Conservation (phyloP, 306 rosid species). For the Vigna hirtella region DNA sequence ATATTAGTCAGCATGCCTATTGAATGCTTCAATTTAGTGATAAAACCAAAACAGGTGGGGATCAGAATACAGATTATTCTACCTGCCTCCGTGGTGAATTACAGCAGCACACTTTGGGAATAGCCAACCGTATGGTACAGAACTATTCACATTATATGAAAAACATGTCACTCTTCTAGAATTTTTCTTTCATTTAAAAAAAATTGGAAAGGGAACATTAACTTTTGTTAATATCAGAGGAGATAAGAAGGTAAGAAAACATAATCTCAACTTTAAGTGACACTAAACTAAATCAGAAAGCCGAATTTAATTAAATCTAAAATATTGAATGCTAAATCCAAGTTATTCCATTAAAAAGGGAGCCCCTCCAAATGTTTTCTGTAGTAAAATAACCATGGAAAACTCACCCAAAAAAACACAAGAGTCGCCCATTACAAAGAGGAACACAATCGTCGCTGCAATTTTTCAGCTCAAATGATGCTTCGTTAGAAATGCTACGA, state of each 20-base stretch:
- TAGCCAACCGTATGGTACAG: slow-evolving; percentile 76
- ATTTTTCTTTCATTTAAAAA: slow-evolving; percentile 33
- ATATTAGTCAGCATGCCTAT: slow-evolving; percentile 31
- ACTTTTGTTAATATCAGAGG: neutral
- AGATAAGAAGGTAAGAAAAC: slow-evolving; percentile 7
- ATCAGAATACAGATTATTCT: slow-evolving; percentile 40
- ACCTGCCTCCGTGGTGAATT: slow-evolving; percentile 96
- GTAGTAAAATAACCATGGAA: slow-evolving; percentile 12
- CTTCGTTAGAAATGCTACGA: slow-evolving; percentile 50
- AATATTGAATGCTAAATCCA: slow-evolving; percentile 13
- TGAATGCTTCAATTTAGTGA: slow-evolving; percentile 32
- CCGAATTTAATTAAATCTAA: slow-evolving; percentile 36
- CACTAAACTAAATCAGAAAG: slow-evolving; percentile 22
- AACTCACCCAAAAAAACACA: slow-evolving; percentile 81
- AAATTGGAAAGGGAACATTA: neutral
- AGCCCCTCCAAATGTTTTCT: neutral
- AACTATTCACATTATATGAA: slow-evolving; percentile 51
- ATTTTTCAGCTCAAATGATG: slow-evolving; percentile 48
- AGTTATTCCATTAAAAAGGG: slow-evolving; percentile 11
- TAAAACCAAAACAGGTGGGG: slow-evolving; percentile 15
- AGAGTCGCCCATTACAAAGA: slow-evolving; percentile 56
- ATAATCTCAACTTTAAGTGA: slow-evolving; percentile 13
- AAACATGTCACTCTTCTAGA: slow-evolving; percentile 22
- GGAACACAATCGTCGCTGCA: slow-evolving; percentile 60
- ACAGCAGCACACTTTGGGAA: slow-evolving; percentile 72